Evolutionary conservation across 1,139 yeast species (phyloP).

Genomic region (Geotrichum carabidarum): DNA sequence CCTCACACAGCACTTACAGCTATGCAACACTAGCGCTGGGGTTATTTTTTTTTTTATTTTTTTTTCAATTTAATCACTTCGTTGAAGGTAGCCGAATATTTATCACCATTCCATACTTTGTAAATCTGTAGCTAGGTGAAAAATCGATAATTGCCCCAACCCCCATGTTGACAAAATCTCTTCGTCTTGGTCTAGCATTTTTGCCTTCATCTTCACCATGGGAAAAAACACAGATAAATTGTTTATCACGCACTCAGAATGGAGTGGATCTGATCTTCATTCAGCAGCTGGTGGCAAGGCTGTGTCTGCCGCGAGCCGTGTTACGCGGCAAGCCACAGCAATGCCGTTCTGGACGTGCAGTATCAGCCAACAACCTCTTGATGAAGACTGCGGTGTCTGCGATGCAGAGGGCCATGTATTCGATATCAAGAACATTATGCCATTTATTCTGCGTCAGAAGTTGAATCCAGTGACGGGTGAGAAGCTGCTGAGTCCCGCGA

Average conservation of each 20-base stretch:
- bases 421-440: constrained; percentile 35
- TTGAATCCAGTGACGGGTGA: constrained; percentile 37
- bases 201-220: constrained; percentile 24
- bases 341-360: constrained; percentile 39
- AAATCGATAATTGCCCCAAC: no score
- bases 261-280: constrained; percentile 33
- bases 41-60: background rate
- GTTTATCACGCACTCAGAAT: constrained; percentile 38
- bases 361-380: constrained; percentile 36
- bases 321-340: constrained; percentile 22
- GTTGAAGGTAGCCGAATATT: background rate
- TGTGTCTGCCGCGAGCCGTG: constrained; percentile 11
- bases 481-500: constrained; percentile 24
- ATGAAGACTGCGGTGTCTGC: constrained; percentile 31
- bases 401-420: constrained; percentile 36
- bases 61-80: background rate
- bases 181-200: no score
- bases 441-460: constrained; percentile 32
- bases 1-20: background rate
- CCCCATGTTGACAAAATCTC: no score
- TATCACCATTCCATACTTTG: no score
- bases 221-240: constrained; percentile 40
- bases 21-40: background rate
- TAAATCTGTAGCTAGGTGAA: no score
- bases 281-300: constrained; percentile 30